Evolutionary conservation across 768 basidiomycete species (phyloP), one percentile per base, ranked within the genome.

Genomic region (Lentinula sp.): DNA sequence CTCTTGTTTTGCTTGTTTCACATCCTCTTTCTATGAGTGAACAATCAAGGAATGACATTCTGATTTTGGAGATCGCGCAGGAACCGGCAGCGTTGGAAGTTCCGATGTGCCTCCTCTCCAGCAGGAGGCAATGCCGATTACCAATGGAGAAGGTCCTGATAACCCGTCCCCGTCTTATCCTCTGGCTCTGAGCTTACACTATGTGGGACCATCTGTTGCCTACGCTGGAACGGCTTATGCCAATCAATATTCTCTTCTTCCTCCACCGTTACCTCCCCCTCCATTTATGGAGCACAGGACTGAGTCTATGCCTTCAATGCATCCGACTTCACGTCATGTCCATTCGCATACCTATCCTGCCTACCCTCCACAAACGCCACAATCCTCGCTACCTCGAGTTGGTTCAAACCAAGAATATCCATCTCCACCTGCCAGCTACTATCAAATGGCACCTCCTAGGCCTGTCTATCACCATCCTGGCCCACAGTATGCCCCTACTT

Each of bases 1-100:
- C 73, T 66, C 68, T n/a, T 48, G 21, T 48, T 23, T 28, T 57
- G 37, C 49, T 54, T 18, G n/a, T 18, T 53, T 55, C 1, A 69
- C 65, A 66, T 66, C 51, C 11, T 57, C 18, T 37, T 61, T 37
- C 42, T 43, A n/a, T n/a, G 21, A 48, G 8, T 70, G 62, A 61
- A 62, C 70, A 67, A 60, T 72, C 70, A 53, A 34, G 13, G 37
- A 53, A 39, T 53, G 21, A 53, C 37, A 34, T 53, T 76, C 77
- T 78, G 74, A 78, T 79, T 74, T 71, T 77, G 75, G 74, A 81
- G 81, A 74, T 83, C 83, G 77, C 78, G 79, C 81, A 81, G 80
- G 79, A 76, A 80, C 69, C 78, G 39, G 23, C 55, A 56, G 39
- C 53, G 53, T 39, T 10, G 53, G 18, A 16, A 34, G 39, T 21